Conservation (phyloP, 768 basidiomycete species). For the Tricholoma bakamatsutake region DNA sequence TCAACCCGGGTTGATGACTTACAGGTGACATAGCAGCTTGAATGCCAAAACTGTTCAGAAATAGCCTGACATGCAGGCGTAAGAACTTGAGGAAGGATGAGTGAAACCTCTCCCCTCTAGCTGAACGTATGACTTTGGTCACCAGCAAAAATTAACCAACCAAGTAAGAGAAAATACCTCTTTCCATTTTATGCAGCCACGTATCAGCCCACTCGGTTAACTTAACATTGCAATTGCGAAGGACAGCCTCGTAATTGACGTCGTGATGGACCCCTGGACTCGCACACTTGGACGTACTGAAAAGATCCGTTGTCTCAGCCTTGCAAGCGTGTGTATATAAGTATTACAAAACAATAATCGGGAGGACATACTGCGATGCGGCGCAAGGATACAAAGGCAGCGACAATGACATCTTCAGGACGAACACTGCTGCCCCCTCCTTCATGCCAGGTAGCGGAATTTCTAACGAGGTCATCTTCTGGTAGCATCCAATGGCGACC, state of each 20-base stretch:
- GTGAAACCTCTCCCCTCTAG: constrained; percentile 72
- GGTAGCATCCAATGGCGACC: constrained; percentile 87
- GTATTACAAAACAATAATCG: background rate
- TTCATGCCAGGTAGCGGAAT: constrained; percentile 68
- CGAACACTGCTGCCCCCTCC: constrained; percentile 46
- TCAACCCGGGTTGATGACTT: constrained; percentile 19
- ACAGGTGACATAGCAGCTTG: constrained; percentile 56
- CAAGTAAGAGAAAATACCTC: constrained; percentile 36
- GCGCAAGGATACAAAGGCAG: constrained; percentile 72
- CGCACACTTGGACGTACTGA: constrained; percentile 46
- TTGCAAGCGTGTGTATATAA: constrained; percentile 19
- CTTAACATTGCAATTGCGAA: constrained; percentile 67
- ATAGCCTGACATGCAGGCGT: constrained; percentile 71
- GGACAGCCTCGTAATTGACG: constrained; percentile 66
- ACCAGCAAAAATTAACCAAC: background rate
- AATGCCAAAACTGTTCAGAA: constrained; percentile 81
- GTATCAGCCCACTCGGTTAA: constrained; percentile 65
- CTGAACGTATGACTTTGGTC: constrained; percentile 27
- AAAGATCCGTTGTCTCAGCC: constrained; percentile 78
- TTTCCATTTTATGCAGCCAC: constrained; percentile 71
- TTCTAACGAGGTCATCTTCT: constrained; percentile 74
- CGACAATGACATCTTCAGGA: constrained; percentile 77
- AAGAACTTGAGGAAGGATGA: constrained; percentile 70
- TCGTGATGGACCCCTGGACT: constrained; percentile 45
- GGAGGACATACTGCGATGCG: constrained; percentile 61